These are phyloP conservation scores for Epichloe amarillans DNA, from an alignment of 2,329 filamentous ascomycete genomes.

Conservation along the genomic window DNA sequence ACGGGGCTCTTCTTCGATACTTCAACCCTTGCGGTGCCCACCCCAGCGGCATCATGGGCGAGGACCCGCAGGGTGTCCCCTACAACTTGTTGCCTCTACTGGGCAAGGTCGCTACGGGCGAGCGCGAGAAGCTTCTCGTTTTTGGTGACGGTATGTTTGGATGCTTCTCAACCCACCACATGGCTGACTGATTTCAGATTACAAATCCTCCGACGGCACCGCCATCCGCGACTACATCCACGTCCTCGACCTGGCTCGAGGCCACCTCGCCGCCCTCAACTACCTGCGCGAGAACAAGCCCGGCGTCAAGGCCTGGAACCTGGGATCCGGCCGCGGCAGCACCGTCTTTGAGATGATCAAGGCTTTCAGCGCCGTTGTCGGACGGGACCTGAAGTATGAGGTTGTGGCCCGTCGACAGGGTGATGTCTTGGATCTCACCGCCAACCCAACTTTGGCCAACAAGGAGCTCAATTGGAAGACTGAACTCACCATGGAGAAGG, in stretches of 20 bases:
- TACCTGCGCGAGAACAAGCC: conserved; percentile 75
- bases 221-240: conserved; percentile 98
- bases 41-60: conserved; percentile 92
- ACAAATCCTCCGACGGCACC: conserved; percentile 78
- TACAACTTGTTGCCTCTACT: conserved; percentile 92
- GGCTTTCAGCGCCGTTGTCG: conserved; percentile 79
- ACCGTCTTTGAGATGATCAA: conserved; percentile 97
- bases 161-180: neutral
- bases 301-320: conserved; percentile 89
- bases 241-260: conserved; percentile 76
- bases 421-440: conserved; percentile 89
- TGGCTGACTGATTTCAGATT: conserved; percentile 46
- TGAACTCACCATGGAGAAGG: conserved; percentile 77
- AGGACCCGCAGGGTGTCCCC: conserved; percentile 89
- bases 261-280: conserved; percentile 80
- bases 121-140: conserved; percentile 84
- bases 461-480: conserved; percentile 87
- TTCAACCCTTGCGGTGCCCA: conserved; percentile 96
- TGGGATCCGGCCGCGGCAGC: conserved; percentile 86
- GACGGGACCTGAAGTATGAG: conserved; percentile 74
- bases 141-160: conserved; percentile 75
- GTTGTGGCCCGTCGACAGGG: conserved; percentile 71
- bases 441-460: conserved; percentile 79
- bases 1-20: conserved; percentile 84
- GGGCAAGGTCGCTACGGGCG: conserved; percentile 89